Evolutionary conservation across 169 alveolate species (phyloP).

Genomic region (Eimeria praecox): DNA sequence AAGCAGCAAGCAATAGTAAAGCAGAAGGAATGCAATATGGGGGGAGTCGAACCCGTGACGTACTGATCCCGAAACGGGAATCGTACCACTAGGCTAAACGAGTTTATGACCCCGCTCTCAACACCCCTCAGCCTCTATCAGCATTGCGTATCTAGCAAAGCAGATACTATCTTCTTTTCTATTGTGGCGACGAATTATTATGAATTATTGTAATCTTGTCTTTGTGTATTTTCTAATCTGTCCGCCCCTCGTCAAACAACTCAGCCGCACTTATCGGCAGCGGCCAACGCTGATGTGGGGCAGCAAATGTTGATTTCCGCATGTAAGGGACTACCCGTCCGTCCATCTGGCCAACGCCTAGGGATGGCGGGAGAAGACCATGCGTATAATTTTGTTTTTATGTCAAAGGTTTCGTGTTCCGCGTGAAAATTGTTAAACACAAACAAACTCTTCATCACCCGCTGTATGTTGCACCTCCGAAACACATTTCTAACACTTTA

Average conservation of each 20-base stretch:
- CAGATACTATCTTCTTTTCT: too few species aligned
- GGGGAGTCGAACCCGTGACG: slow-evolving; percentile 99
- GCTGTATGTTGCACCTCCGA: too few species aligned
- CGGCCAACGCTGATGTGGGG: slow-evolving; percentile 64
- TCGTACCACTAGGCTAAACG: slow-evolving; percentile 98
- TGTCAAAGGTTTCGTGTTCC: not conserved
- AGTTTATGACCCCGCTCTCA: too few species aligned
- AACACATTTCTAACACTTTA: too few species aligned
- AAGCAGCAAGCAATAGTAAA: too few species aligned
- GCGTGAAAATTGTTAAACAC: not conserved
- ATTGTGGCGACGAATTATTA: too few species aligned
- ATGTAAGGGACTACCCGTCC: slow-evolving; percentile 73
- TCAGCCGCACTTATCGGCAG: slow-evolving; percentile 1
- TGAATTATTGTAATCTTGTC: not conserved
- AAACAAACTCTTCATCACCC: not conserved
- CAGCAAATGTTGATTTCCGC: slow-evolving; percentile 17
- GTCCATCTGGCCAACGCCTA: slow-evolving; percentile 23
- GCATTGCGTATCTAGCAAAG: too few species aligned
- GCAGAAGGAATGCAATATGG: too few species aligned
- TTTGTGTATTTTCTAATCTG: not conserved
- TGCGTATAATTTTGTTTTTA: not conserved
- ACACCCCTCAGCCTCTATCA: too few species aligned
- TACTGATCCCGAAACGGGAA: slow-evolving; percentile 99
- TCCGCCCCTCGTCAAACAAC: slow-evolving; percentile 69
- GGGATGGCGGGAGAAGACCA: slow-evolving; percentile 78